Evolutionary conservation across 805 yeast genomes (phyloP).

Genomic region (Suhomyces faveliae): DNA sequence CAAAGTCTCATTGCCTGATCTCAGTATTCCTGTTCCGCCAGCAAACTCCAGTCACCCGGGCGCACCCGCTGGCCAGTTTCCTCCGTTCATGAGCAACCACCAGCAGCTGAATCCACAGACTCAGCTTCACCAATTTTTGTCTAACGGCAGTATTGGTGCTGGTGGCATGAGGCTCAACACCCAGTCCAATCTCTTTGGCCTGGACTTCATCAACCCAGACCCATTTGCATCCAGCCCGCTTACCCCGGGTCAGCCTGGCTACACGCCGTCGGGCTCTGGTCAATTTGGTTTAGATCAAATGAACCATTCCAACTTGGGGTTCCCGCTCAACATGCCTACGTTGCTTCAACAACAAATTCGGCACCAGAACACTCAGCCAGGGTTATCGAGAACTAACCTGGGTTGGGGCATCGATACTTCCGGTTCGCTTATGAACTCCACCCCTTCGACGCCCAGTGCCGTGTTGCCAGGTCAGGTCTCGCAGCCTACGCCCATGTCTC

Average conservation of each 20-base stretch:
- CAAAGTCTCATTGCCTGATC: conserved; percentile 50
- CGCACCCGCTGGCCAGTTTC: neutral
- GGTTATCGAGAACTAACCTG: conserved; percentile 32
- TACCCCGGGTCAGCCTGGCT: conserved; percentile 3
- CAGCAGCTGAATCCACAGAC: conserved; percentile 12
- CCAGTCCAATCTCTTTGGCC: conserved; percentile 22
- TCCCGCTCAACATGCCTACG: conserved; percentile 31
- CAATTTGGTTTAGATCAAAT: conserved; percentile 30
- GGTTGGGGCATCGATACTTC: conserved; percentile 40
- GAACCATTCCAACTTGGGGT: conserved; percentile 13
- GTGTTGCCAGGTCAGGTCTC: conserved; percentile 21
- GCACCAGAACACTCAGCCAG: conserved; percentile 22
- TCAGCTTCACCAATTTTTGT: conserved; percentile 29
- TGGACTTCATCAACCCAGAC: conserved; percentile 22
- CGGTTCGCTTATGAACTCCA: conserved; percentile 17
- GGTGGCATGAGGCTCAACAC: conserved; percentile 23
- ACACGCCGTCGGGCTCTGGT: conserved; percentile 8
- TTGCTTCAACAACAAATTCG: conserved; percentile 12
- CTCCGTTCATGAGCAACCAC: conserved; percentile 4
- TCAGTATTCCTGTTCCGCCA: conserved; percentile 4
- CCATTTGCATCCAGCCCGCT: conserved; percentile 16
- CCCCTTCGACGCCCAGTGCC: conserved; percentile 29
- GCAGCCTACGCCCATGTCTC: conserved; percentile 42
- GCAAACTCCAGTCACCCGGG: conserved; percentile 4
- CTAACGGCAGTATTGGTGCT: conserved; percentile 25